Evolutionary conservation across 148 eudicot genomes (phyloP).

Genomic region (Amaranthus hypochondriacus): DNA sequence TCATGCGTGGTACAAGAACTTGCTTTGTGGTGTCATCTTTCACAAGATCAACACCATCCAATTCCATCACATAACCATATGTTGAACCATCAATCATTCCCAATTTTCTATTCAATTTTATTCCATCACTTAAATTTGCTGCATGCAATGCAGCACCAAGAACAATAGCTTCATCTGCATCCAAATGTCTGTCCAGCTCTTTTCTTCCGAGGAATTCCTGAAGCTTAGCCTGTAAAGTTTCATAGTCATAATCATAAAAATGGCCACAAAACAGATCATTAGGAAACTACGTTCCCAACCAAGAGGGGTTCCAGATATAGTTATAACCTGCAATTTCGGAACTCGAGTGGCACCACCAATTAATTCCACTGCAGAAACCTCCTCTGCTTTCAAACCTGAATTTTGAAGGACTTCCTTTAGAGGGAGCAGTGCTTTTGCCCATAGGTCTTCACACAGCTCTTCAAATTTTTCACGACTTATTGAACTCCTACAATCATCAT

Average conservation of each 20-base stretch:
- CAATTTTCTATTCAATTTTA: constrained; percentile 87
- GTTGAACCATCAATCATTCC: constrained; percentile 95
- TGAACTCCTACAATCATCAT: constrained; percentile 58
- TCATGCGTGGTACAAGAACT: constrained; percentile 76
- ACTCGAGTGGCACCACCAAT: constrained; percentile 98
- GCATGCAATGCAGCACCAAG: constrained; percentile 95
- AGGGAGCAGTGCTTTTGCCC: constrained; percentile 82
- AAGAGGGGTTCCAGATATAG: constrained; percentile 9
- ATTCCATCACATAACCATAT: constrained; percentile 81
- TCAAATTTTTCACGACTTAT: constrained; percentile 94
- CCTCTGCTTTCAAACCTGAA: constrained; percentile 68
- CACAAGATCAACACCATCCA: constrained; percentile 66
- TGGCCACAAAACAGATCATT: neutral
- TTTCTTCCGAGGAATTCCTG: constrained; percentile 90
- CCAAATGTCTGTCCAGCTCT: constrained; percentile 89
- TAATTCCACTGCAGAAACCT: constrained; percentile 78
- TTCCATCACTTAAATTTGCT: constrained; percentile 96
- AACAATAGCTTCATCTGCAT: constrained; percentile 94
- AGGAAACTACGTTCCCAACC: neutral
- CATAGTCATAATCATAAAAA: constrained; percentile 3
- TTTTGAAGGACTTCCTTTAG: constrained; percentile 61
- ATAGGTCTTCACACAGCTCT: constrained; percentile 81
- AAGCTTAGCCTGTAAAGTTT: constrained; percentile 69
- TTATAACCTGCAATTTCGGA: constrained; percentile 81
- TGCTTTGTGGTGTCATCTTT: constrained; percentile 78